Evolutionary conservation across 208 protist species (phyloP), one percentile per base, ranked within the genome.

Genomic region (Crithidia thermophila): DNA sequence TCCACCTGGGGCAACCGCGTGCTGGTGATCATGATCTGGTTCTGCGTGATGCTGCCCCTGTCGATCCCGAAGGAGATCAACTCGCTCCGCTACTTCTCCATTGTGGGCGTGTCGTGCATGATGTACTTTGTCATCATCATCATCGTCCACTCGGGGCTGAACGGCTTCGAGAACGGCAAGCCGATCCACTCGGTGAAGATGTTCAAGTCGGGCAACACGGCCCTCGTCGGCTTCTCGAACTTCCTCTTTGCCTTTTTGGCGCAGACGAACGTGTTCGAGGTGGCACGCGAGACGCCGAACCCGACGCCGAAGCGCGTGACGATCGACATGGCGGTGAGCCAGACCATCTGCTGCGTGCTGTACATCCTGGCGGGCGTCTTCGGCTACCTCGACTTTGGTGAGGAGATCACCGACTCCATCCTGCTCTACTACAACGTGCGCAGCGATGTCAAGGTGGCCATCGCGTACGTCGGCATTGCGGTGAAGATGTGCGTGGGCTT

Each of bases 241-340:
- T 92, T 94, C 55, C 79, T 95, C 46, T 94, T 97, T 51, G 72
- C 89, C 11, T 96, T 90, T 53, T 47, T 93, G 18, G 91, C 85
- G 47, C 88, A 96, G 64, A 79, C 79, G 27, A 95, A 94, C 71
- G 75, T 74, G 37, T 90, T 90, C 28, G 79, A 81, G 56, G 81
- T 95, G 34, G 92, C 86, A 42, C 50, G 58, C 28, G 91, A 97
- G 71, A 82, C 84, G 68, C 42, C 67, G 16, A 75, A 84, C 27
- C 82, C 73, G 13, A 79, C 72, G 27, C 75, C 73, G 25, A 34
- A 39, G 36, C 74, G 73, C 28, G 77, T 95, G 57, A 85, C 87
- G 18, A 39, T 63, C 14, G 67, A 88, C 58, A 79, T 79, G 13
- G 71, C 70, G n/a, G 61, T 81, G n/a, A 82, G 81, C 51, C 87